Conservation (phyloP, 2,329 filamentous ascomycete species). For the Zarea fungicola region DNA sequence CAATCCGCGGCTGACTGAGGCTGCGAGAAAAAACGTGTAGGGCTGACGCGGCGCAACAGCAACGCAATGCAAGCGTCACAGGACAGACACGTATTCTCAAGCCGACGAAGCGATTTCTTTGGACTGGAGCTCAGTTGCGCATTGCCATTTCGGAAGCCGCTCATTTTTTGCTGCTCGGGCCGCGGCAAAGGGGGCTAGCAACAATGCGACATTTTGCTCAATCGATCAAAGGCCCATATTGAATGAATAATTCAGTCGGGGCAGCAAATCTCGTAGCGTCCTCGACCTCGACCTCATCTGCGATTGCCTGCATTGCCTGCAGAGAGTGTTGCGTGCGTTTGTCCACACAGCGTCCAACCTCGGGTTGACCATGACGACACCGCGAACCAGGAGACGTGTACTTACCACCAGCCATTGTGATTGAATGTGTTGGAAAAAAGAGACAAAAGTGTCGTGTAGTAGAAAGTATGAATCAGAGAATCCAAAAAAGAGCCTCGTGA, state of each 20-base stretch:
- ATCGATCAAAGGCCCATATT: not conserved
- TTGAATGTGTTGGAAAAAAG: slow-evolving; percentile 16
- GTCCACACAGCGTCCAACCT: too few relatives aligned
- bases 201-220: slow-evolving; percentile 10
- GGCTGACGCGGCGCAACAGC: slow-evolving; percentile 1
- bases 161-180: not conserved
- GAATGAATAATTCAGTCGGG: too few relatives aligned
- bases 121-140: too few relatives aligned
- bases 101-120: not conserved
- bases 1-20: not conserved
- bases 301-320: too few relatives aligned
- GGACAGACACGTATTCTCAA: not conserved
- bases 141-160: too few relatives aligned
- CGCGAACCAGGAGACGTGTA: slow-evolving; percentile 16
- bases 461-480: slow-evolving; percentile 16
- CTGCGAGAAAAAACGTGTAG: not conserved
- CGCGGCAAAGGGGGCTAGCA: not conserved
- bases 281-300: too few relatives aligned
- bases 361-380: slow-evolving; percentile 10
- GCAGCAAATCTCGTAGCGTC: too few relatives aligned
- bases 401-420: slow-evolving; percentile 44
- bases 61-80: not conserved
- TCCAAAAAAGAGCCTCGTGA: slow-evolving; percentile 17
- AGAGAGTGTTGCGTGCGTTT: too few relatives aligned
- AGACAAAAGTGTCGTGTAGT: slow-evolving; percentile 17